Evolutionary conservation across 129 eudicot species (phyloP).

Genomic region (Smallanthus sonchifolius): DNA sequence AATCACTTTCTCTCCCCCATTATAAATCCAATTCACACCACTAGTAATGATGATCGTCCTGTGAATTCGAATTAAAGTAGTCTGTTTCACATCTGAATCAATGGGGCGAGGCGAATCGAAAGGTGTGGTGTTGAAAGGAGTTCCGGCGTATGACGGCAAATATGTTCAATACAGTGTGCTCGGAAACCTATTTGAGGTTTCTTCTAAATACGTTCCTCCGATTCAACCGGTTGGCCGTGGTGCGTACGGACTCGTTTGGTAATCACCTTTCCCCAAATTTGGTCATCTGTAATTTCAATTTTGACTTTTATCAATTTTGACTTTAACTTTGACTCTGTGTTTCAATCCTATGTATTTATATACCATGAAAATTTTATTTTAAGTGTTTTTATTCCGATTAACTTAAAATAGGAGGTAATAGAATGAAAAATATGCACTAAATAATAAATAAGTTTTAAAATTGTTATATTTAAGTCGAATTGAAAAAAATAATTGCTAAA

Average conservation of each 20-base stretch:
- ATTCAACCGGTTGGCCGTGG: conserved; percentile 25
- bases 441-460: too few species aligned
- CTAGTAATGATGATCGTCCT: background rate
- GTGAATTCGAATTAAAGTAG: background rate
- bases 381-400: too few species aligned
- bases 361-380: too few species aligned
- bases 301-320: too few species aligned
- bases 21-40: background rate
- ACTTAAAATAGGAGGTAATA: too few species aligned
- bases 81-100: background rate
- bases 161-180: conserved; percentile 18
- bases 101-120: conserved; percentile 7
- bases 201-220: conserved; percentile 27
- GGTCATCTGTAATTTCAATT: background rate
- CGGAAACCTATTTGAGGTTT: conserved; percentile 28
- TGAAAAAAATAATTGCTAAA: too few species aligned
- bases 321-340: too few species aligned
- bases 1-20: background rate
- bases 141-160: conserved; percentile 7
- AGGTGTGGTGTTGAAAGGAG: conserved; percentile 22
- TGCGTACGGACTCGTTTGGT: conserved; percentile 26
- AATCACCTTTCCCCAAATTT: background rate
- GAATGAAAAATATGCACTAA: too few species aligned
- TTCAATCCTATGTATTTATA: too few species aligned
- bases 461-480: too few species aligned